Percentiles rank a stretch among this genome's conserved stretches.
Conservation (phyloP, 192 early-diverging fungal genomes). For the Diversispora eburnea region DNA sequence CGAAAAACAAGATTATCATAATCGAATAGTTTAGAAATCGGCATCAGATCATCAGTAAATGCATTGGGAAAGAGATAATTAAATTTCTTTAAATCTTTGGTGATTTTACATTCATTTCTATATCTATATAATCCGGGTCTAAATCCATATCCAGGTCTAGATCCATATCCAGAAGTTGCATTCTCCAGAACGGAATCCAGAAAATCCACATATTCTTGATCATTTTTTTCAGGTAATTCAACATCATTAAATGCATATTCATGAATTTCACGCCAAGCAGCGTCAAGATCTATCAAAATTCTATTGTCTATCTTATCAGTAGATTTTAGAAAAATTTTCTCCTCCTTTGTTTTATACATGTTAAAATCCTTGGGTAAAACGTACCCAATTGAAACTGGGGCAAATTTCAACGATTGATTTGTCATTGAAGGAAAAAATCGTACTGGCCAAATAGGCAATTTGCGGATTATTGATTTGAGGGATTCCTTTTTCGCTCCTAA, state of each 20-base stretch:
- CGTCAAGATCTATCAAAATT: background rate
- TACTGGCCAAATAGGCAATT: background rate
- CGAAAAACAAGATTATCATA: background rate
- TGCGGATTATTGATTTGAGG: background rate
- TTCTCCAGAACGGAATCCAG: background rate
- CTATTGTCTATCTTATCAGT: background rate
- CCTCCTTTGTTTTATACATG: background rate
- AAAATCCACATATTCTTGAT: background rate
- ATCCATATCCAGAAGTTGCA: too few species aligned
- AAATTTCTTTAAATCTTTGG: background rate
- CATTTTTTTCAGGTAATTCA: background rate
- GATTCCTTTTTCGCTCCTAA: background rate
- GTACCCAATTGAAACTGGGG: background rate
- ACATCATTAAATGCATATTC: background rate
- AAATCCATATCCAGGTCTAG: too few species aligned
- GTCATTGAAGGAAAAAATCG: background rate
- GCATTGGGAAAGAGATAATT: background rate
- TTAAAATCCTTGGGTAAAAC: background rate
- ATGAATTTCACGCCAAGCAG: background rate
- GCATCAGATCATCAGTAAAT: too few species aligned
- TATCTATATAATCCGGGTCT: too few species aligned
- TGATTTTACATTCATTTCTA: too few species aligned
- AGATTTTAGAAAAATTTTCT: background rate
- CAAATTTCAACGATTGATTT: background rate
- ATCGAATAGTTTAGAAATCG: background rate